Conservation (phyloP, 2,329 filamentous ascomycete genomes). For the Ophiostoma ulmi region DNA sequence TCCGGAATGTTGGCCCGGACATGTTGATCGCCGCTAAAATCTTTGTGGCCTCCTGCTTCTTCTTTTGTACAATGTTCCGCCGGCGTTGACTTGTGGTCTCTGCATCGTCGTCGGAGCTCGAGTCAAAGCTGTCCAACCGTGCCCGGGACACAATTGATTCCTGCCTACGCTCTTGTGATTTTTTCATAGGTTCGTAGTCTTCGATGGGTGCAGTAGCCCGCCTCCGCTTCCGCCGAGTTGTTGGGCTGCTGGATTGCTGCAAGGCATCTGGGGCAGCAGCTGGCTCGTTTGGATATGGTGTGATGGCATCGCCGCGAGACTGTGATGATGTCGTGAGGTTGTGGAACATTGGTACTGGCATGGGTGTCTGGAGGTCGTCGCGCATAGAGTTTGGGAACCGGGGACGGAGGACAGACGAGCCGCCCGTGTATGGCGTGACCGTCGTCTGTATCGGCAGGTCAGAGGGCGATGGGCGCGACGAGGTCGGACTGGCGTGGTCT, state of each 20-base stretch:
- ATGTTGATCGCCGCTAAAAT: constrained; percentile 40
- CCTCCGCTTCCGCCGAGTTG: neutral
- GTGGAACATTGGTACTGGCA: constrained; percentile 18
- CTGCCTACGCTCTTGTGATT: constrained; percentile 41
- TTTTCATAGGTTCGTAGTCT: constrained; percentile 44
- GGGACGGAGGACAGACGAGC: constrained; percentile 48
- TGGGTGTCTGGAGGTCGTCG: constrained; percentile 15
- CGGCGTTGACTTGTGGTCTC: constrained; percentile 36
- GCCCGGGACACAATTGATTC: constrained; percentile 25
- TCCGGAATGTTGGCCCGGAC: constrained; percentile 31
- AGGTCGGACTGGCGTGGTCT: constrained; percentile 48
- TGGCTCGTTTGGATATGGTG: constrained; percentile 9
- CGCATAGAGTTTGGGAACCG: constrained; percentile 29
- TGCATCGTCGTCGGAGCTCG: constrained; percentile 31
- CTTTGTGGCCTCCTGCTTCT: constrained; percentile 39
- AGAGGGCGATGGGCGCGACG: constrained; percentile 52
- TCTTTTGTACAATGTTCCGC: constrained; percentile 37
- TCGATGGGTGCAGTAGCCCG: constrained; percentile 35
- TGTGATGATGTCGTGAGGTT: constrained; percentile 20
- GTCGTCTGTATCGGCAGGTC: constrained; percentile 35
- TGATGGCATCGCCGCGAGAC: constrained; percentile 6
- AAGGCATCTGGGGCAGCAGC: neutral
- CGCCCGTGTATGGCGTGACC: constrained; percentile 45
- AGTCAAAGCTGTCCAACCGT: constrained; percentile 28
- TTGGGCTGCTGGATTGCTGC: constrained; percentile 18